A percentile compares a stretch with the other conserved stretches of the same genome.
phyloP scores from a whole-genome alignment of 257 asterid genomes.

The Handroanthus guayacan region DNA sequence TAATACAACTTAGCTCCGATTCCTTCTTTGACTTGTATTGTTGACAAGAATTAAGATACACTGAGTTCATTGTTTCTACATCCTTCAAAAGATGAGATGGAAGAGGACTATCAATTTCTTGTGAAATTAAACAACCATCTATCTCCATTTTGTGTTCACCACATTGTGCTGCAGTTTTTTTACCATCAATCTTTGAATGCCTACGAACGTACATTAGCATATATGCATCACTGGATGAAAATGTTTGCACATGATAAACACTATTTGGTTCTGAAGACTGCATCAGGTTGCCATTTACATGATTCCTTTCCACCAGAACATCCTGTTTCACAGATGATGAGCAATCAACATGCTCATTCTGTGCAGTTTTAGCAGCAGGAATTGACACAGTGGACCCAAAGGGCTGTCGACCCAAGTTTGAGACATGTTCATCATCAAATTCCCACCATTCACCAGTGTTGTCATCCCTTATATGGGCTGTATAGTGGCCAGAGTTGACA shows the following conservation, averaged over 20 bases:
- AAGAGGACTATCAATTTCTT: conserved; percentile 50
- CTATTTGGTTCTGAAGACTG: conserved; percentile 53
- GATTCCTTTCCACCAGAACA: conserved; percentile 50
- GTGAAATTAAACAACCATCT: conserved; percentile 41
- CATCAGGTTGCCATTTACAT: conserved; percentile 42
- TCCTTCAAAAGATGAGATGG: conserved; percentile 80
- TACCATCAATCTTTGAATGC: conserved; percentile 46
- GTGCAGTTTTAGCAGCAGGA: conserved; percentile 57
- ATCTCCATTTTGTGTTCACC: conserved; percentile 47
- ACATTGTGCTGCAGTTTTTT: conserved; percentile 33
- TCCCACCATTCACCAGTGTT: conserved; percentile 97
- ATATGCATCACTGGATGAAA: conserved; percentile 94
- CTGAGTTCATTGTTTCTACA: conserved; percentile 61
- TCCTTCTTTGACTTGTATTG: conserved; percentile 75
- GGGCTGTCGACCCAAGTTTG: conserved; percentile 83
- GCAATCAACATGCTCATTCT: conserved; percentile 50
- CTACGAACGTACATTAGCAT: conserved; percentile 90
- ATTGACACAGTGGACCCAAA: conserved; percentile 63
- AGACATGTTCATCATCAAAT: conserved; percentile 92
- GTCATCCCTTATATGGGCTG: conserved; percentile 89
- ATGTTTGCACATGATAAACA: conserved; percentile 54
- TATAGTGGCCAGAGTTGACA: conserved; percentile 94
- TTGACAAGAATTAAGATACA: conserved; percentile 65
- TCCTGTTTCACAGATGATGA: conserved; percentile 51
- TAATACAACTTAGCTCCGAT: conserved; percentile 56